A percentile compares a stretch with the other conserved stretches of the same genome.
Conservation (phyloP, 306 rosid species). For the Malus domestica region ASM211411v1 NC_041800.1:8887001-8887500, state of each 20-base stretch:
- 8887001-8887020: background rate
- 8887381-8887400: background rate
- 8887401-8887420: constrained; percentile 10
- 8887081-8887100: too few relatives aligned
- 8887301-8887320: constrained; percentile 14
- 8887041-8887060: background rate
- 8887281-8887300: background rate
- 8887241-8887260: constrained; percentile 3
- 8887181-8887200: background rate
- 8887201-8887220: too few relatives aligned
- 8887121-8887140: background rate
- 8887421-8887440: constrained; percentile 12
- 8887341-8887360: constrained; percentile 21
- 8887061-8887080: too few relatives aligned
- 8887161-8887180: background rate
- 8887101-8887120: background rate
- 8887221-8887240: background rate
- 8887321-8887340: background rate
- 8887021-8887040: too few relatives aligned
- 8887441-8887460: background rate
- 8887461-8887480: constrained; percentile 9
- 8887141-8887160: background rate
- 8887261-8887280: constrained; percentile 28
- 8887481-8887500: background rate
- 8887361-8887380: constrained; percentile 15